Evolutionary conservation across 1,139 yeast species (phyloP), one percentile per base, ranked within the genome.

Genomic region (Lodderomyces oxycetoniae): DNA sequence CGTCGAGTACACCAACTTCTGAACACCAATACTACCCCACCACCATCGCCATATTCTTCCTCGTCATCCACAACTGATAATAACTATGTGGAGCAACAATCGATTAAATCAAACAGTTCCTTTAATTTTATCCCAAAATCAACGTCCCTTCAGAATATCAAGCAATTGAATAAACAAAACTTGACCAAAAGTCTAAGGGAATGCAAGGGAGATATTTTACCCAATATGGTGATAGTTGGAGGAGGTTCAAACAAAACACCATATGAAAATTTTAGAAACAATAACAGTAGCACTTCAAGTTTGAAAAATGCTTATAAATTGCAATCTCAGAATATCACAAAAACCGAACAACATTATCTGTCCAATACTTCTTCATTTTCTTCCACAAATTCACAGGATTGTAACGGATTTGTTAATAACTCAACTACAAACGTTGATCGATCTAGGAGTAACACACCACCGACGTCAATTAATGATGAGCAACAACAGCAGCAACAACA

Each of bases 191-290:
- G 51, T 19, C 43, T 63, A 31, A 49, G 69, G 26, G 43, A 53
- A n/a, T 53, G 41, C 34, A 52, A 45, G 31, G 42, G 45, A 17
- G 68, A 62, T 39, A 59, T 61, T 7, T 55, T 63, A 10, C 59
- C 67, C 6, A 63, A 62, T 36, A 56, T 59, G 9, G 34, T 37
- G 3, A 29, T 48, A 27, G n/a, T n/a, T n/a, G n/a, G n/a, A n/a
- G 46, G 45, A 30, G 50, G 50, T 44, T 44, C 30, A 44, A 44
- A 10, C 8, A 49, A 34, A 40, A 29, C 24, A n/a, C 36, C 36
- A 3, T 33, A 26, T 25, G 34, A 41, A 24, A 32, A 21, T 4
- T 37, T 32, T 31, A 37, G 13, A 17, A 27, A n/a, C 21, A 9
- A 30, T 25, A 38, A 32, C 28, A 38, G 25, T 17, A 42, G 46